These are phyloP conservation scores for Mucor lusitanicus DNA, from an alignment of 371 early-diverging fungal species.

Conservation along the genomic window DNA sequence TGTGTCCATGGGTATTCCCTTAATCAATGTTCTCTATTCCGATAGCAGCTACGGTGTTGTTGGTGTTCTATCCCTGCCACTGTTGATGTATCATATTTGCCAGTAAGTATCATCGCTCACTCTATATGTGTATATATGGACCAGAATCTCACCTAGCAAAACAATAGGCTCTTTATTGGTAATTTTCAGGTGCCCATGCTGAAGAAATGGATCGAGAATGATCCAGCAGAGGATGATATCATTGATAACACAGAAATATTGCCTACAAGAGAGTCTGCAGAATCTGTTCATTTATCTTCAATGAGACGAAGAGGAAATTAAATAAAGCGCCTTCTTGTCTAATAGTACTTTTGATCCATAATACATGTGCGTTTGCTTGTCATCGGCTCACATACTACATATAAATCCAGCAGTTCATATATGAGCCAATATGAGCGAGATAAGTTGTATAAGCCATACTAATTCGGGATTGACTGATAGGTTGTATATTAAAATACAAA, in stretches of 20 bases:
- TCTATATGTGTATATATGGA: neutral
- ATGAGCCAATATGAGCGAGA: no score
- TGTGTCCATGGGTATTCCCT: slow-evolving; percentile 75
- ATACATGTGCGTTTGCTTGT: no score
- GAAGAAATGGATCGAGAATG: slow-evolving; percentile 58
- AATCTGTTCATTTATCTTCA: neutral
- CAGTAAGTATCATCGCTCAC: no score
- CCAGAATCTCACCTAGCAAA: no score
- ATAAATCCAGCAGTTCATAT: no score
- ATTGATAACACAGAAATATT: neutral
- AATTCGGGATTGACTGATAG: no score
- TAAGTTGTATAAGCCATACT: no score
- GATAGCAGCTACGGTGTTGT: slow-evolving; percentile 45
- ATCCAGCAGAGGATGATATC: neutral
- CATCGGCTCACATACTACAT: no score
- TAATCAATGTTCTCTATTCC: slow-evolving; percentile 73
- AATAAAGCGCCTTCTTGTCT: neutral
- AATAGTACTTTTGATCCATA: no score
- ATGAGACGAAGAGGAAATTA: slow-evolving; percentile 8
- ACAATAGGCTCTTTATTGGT: slow-evolving; percentile 57
- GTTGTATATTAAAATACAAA: no score
- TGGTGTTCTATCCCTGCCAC: slow-evolving; percentile 66
- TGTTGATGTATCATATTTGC: slow-evolving; percentile 73
- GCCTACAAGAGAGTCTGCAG: neutral
- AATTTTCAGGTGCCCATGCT: slow-evolving; percentile 61